Evolutionary conservation across 441 rosid genomes (phyloP), one percentile per base, ranked within the genome.

Genomic region (Populus hybrid): DNA sequence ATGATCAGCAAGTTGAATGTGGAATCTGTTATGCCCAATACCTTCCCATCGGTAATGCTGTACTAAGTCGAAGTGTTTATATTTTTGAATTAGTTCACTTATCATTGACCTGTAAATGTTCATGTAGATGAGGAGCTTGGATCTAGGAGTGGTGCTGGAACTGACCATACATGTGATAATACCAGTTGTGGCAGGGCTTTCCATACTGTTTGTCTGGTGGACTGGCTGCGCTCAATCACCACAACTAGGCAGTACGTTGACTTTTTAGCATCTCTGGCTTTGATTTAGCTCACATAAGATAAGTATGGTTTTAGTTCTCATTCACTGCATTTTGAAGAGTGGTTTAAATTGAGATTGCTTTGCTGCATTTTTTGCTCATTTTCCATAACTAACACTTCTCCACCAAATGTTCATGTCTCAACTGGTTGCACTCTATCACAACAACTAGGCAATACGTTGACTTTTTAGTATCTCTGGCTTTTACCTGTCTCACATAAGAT

Each of bases 211-310:
- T 90, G 95, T 83, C 88, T 91, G 36, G 87, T 83, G 76, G 96
- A 92, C 75, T 91, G 98, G 98, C 82, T 92, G 83, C 88, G 89
- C 68, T 90, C 97, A n/a, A 90, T 92, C 78, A 90, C 96, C 77
- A 91, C 90, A 68, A 92, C 91, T 26, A 87, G 95, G 82, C 95
- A 90, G 96, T 92, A 90, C 46, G 98, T 88, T n/a, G 11, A 76
- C 28, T 80, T 81, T 76, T 34, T 75, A 46, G 71, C 24, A 67
- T 72, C 42, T 63, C 2, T 72, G 23, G 74, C 72, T 42, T 79
- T 79, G 12, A 59, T 71, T 67, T 76, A 38, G 65, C 67, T 74
- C 65, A 64, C 70, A 23, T 34, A 63, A 26, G 38, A 67, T 18
- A 16, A 14, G 18, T 26, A 65, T 38, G 21, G 32, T 35, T 78